A percentile compares a stretch with the other conserved stretches of the same genome.
phyloP scores from a whole-genome alignment of 257 asterid genomes.

The Paraleonurus japonicus region DNA sequence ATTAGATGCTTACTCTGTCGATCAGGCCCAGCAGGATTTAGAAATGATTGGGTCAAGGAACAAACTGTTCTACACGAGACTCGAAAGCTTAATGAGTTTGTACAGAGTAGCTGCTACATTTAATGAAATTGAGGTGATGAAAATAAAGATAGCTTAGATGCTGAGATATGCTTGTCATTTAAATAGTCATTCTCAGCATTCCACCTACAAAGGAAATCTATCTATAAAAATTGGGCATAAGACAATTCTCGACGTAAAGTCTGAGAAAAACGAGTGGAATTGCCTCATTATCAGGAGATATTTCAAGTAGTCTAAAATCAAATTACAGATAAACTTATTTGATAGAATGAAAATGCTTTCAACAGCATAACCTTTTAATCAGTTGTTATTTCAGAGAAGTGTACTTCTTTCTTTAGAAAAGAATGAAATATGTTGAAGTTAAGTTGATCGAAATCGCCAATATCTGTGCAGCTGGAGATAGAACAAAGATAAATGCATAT shows the following conservation, averaged over 20 bases:
- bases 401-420: not conserved
- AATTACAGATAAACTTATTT: not conserved
- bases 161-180: not conserved
- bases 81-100: not conserved
- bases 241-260: not conserved
- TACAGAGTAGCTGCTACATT: not conserved
- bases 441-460: not conserved
- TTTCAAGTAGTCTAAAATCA: not conserved
- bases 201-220: not conserved
- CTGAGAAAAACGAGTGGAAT: not conserved
- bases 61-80: slow-evolving; percentile 10
- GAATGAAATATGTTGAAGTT: not conserved
- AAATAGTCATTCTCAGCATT: not conserved
- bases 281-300: not conserved
- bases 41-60: slow-evolving; percentile 47
- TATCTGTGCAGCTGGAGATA: not conserved
- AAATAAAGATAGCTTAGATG: not conserved
- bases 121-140: not conserved
- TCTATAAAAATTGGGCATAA: not conserved
- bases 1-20: slow-evolving; percentile 59
- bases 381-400: not conserved
- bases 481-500: slow-evolving; percentile 2
- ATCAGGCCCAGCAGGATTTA: slow-evolving; percentile 28
- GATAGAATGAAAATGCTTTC: not conserved
- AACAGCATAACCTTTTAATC: not conserved